Evolutionary conservation across 2,329 filamentous ascomycete genomes (phyloP).

Genomic region (Sporothrix dimorphospora): DNA sequence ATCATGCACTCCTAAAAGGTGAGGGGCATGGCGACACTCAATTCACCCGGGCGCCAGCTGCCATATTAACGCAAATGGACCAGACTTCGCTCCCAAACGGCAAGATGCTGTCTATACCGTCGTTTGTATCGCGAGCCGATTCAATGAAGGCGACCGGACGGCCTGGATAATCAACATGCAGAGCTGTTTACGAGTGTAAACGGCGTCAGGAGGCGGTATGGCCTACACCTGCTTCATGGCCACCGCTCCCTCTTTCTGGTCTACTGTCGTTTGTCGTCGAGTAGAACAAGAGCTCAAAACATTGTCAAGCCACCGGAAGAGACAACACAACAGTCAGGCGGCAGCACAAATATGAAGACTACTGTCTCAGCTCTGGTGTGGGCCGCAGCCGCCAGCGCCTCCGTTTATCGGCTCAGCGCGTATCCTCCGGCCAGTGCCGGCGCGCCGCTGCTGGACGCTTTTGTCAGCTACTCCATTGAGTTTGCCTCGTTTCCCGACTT

Average conservation of each 20-base stretch:
- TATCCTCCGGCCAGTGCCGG: slow-evolving; percentile 32
- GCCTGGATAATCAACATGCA: not conserved
- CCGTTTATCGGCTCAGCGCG: slow-evolving; percentile 18
- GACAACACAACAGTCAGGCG: not conserved
- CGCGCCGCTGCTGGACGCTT: slow-evolving; percentile 44
- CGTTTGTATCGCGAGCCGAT: not conserved
- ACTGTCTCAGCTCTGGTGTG: not conserved
- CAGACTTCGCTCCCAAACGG: not conserved
- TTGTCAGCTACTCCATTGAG: slow-evolving; percentile 52
- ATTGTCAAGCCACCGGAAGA: not conserved
- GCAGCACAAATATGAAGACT: not conserved
- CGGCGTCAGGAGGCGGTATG: not conserved
- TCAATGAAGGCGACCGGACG: not conserved
- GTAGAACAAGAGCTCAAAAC: not conserved
- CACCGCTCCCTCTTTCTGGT: not conserved
- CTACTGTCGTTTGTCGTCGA: not conserved
- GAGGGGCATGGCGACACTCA: not conserved
- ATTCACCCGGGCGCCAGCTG: slow-evolving; percentile 11
- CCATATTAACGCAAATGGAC: not conserved
- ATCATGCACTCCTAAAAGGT: not conserved
- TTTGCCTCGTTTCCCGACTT: slow-evolving; percentile 57
- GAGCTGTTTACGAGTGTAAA: not conserved
- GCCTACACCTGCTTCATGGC: not conserved
- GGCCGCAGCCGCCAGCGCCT: not conserved
- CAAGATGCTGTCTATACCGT: not conserved